These are phyloP conservation scores for Stentor coeruleus DNA, from an alignment of 73 alveolate genomes.

Conservation along the genomic window DNA sequence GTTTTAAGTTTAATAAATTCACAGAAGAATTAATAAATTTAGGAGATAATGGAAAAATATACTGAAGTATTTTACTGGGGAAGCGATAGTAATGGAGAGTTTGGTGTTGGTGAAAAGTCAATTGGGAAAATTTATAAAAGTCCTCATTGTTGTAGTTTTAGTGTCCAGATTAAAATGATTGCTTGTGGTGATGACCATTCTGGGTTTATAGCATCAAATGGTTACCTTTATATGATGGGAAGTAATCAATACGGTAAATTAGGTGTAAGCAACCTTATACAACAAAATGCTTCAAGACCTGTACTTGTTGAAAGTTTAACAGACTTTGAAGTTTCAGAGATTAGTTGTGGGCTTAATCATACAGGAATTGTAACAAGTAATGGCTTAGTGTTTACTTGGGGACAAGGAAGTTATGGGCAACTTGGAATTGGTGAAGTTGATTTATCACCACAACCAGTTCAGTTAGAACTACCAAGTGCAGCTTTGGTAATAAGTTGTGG, in stretches of 20 bases:
- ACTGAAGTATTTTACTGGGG: slow-evolving; percentile 2
- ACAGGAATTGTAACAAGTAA: background rate
- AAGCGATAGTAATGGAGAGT: background rate
- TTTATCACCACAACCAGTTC: background rate
- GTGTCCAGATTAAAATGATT: slow-evolving; percentile 33
- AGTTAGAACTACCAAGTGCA: background rate
- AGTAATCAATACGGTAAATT: slow-evolving; percentile 31
- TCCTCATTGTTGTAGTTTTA: background rate
- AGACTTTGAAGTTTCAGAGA: background rate
- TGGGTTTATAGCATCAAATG: slow-evolving; percentile 33
- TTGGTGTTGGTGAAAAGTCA: background rate
- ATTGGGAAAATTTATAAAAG: background rate
- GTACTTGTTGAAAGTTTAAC: slow-evolving; percentile 30
- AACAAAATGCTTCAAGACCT: slow-evolving; percentile 16
- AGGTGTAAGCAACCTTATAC: slow-evolving; percentile 17
- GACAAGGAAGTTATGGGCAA: background rate
- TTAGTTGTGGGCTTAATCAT: background rate
- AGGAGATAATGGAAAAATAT: no score
- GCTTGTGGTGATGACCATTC: slow-evolving; percentile 58
- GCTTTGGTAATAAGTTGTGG: background rate
- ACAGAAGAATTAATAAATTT: no score
- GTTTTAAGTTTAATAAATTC: no score
- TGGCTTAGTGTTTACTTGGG: background rate
- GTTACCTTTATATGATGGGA: slow-evolving; percentile 26
- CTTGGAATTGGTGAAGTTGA: background rate